Base-by-base conservation (phyloP, 2,329 filamentous ascomycete species). In the Pezicula carpinea region DNA sequence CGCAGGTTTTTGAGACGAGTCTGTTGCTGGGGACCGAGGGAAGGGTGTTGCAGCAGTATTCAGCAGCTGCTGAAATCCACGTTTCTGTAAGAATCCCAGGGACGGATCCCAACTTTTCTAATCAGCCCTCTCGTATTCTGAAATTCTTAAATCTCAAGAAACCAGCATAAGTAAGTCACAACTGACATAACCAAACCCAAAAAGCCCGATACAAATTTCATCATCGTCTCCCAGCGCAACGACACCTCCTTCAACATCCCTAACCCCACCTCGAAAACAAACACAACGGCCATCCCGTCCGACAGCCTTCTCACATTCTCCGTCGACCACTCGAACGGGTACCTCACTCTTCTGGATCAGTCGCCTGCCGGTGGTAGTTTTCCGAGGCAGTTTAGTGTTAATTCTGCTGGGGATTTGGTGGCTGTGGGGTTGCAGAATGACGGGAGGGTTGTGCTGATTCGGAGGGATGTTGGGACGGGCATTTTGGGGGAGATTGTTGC, bases 401-500 rank as follows among this genome's bases (percentile, higher is more conserved):
- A 38, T 18, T 3, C 29, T 15, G 14, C 13, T 10, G 43, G 34
- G 4, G 43, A 45, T n/a, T 22, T 38, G 15, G 33, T 45, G 6
- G 43, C 43, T 19, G 43, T 45, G 6, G 43, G 33, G 5, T 8
- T 26, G 21, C 43, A 45, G 22, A 11, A 38, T 15, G 18, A 31
- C n/a, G 19, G 15, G 21, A 39, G 19, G 13, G 33, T 45, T 6
- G 33, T 21, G 5, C 5, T 45, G n/a, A 26, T 39, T 18, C 10
- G 8, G 22, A 36, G 43, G 19, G 34, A 45, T 31, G n/a, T 39
- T n/a, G 15, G 11, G n/a, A 45, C 13, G 8, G 43, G 43, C 3
- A 14, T 26, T 7, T 15, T 45, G 3, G 34, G 15, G 18, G 31
- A 29, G 4, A 2, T 61, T 67, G 6, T 69, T 68, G 6, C 46